Base-by-base conservation (phyloP, 495 filamentous ascomycete genomes). In the Penicillium crystallinum region DNA sequence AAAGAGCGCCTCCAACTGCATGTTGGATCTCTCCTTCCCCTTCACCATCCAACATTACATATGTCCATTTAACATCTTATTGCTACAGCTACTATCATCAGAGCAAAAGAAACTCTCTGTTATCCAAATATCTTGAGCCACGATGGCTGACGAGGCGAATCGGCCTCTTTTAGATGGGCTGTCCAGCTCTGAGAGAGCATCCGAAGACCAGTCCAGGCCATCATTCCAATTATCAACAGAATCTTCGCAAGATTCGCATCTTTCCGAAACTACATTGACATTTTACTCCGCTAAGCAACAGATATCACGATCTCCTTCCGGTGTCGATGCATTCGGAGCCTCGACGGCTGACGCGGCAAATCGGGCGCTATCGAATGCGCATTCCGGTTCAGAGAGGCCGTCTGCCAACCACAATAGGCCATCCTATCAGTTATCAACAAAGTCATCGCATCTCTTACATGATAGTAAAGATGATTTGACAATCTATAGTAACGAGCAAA, bases 131-230 rank as follows among this genome's bases (percentile, higher is more conserved):
- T 46, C 11, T 12, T 46, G 49, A 46, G 61, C 62, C 61, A 39
- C 46, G 45, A 73, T 73, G 72, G 60, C 63, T 50, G 66, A 71
- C 36, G 70, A 70, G 66, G 67, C 57, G 50, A 62, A 40, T 42
- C 54, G 53, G 53, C 66, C 67, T 51, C 52, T 70, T 39, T 45
- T 72, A 48, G 59, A 63, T 54, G 58, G 58, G 49, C 49, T 18
- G 21, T 10, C 4, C n/a, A 19, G n/a, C 29, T 10, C 44, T 19
- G 44, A 46, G 21, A 34, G 45, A 15, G 6, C 31, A 29, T 47
- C 33, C 19, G 23, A 17, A 10, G 46, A 48, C 10, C 33, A 11
- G 27, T 12, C 18, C 6, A n/a, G 34, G 33, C 34, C 34, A n/a
- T 29, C 46, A 38, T 29, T 37, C 17, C 34, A 15, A 17, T 36